Evolutionary conservation across 495 filamentous ascomycete species (phyloP), one percentile per base, ranked within the genome.

Genomic region (Trichoderma asperelloides): DNA sequence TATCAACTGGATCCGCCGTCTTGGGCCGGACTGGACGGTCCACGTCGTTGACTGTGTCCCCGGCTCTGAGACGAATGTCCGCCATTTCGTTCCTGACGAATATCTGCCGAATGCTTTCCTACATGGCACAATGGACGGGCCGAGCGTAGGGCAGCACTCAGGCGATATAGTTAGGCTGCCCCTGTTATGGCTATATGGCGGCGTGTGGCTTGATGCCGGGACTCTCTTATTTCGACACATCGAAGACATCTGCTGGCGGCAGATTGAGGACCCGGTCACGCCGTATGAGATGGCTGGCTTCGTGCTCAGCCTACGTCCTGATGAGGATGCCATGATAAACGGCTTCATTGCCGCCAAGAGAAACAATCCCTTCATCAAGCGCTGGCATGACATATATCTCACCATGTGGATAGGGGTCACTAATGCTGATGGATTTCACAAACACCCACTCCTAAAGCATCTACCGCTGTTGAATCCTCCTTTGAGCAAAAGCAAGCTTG

Each of bases 211-310:
- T 37, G 78, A 81, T 57, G 77, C 72, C 5, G 79, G 78, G 6
- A 73, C 67, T 16, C 65, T 76, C 11, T 68, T 81, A 21, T 73
- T 80, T 55, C 71, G 76, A n/a, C 71, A 74, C 64, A 64, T 79
- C 28, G 79, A 81, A 13, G 72, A 75, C 55, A 78, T 80, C 63
- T 79, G 78, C 69, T 80, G 79, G 78, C 71, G 70, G 27, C 68
- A 73, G 69, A 73, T 81, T 63, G 76, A 73, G 62, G 78, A 80
- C 63, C 72, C 76, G 1, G 55, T 21, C 2, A 71, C 70, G 16
- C 78, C 77, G 2, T 79, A 75, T 67, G 73, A 74, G 62, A 71
- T 80, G 57, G 70, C 70, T 6, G 72, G 68, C 0, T 75, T 78
- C 55, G 72, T 71, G 64, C 69, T 77, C 65, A 66, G 70, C 40